Conservation (phyloP, 179 eudicot species). For the Vitellaria paradoxa region DNA sequence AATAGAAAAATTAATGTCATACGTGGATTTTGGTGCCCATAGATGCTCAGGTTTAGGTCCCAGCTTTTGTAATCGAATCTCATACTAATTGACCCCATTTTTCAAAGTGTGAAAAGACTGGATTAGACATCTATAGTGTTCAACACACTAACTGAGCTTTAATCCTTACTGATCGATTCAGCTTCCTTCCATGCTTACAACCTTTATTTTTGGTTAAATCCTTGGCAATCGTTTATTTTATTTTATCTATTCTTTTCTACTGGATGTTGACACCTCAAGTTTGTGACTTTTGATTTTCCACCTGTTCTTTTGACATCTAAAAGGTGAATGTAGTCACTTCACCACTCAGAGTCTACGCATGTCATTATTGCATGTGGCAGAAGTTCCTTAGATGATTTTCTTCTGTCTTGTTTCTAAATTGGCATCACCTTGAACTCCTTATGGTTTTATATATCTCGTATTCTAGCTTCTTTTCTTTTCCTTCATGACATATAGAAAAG, state of each 20-base stretch:
- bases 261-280: background rate
- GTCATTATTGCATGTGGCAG: slow-evolving; percentile 9
- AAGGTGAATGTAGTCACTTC: background rate
- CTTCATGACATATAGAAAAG: background rate
- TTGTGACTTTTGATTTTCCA: background rate
- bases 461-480: background rate
- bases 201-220: background rate
- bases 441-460: background rate
- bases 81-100: background rate
- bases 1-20: background rate
- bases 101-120: background rate
- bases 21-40: background rate
- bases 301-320: background rate
- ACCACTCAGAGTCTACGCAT: background rate
- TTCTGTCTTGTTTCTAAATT: background rate
- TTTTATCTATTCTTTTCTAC: background rate
- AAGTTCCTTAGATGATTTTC: background rate
- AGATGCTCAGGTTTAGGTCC: background rate
- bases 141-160: background rate
- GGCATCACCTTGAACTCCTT: background rate
- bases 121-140: background rate
- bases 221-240: background rate
- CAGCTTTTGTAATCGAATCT: background rate
- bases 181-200: background rate
- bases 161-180: background rate